Evolutionary conservation across 176 grass and related monocot genomes (phyloP).

Genomic region (Musa troglodytarum): DNA sequence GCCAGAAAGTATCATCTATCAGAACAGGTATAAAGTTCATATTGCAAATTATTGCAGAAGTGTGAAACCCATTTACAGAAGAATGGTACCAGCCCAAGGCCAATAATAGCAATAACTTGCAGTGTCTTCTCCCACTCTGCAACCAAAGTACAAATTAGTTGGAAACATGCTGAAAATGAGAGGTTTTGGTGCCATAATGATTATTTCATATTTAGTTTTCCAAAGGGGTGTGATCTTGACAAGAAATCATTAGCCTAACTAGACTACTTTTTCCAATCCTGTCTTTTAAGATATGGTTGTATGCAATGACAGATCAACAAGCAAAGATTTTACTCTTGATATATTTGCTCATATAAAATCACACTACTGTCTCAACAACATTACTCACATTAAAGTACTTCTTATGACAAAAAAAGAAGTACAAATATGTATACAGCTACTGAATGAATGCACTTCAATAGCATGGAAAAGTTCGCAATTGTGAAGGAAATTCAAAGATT

Average conservation of each 20-base stretch:
- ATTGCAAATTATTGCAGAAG: background rate
- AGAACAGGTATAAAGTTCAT: too few species aligned
- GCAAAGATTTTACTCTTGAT: background rate
- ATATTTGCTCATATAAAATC: background rate
- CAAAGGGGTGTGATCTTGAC: background rate
- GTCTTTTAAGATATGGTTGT: background rate
- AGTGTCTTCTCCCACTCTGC: constrained; percentile 89
- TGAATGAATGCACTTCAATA: background rate
- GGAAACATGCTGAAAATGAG: background rate
- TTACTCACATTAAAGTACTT: too few species aligned
- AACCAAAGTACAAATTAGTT: constrained; percentile 5
- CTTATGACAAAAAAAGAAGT: too few species aligned
- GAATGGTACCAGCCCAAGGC: constrained; percentile 61
- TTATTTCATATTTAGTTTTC: background rate
- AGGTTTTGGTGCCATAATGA: background rate
- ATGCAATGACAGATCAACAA: background rate
- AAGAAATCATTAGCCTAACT: background rate
- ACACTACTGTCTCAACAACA: background rate
- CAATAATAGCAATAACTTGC: constrained; percentile 63
- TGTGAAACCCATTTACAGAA: background rate
- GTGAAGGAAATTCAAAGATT: background rate
- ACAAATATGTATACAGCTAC: background rate
- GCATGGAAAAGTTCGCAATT: background rate
- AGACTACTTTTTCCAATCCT: background rate
- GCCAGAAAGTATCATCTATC: too few species aligned